phyloP scores from a whole-genome alignment of 495 filamentous ascomycete genomes.

The Talaromyces nanjingensis region DNA sequence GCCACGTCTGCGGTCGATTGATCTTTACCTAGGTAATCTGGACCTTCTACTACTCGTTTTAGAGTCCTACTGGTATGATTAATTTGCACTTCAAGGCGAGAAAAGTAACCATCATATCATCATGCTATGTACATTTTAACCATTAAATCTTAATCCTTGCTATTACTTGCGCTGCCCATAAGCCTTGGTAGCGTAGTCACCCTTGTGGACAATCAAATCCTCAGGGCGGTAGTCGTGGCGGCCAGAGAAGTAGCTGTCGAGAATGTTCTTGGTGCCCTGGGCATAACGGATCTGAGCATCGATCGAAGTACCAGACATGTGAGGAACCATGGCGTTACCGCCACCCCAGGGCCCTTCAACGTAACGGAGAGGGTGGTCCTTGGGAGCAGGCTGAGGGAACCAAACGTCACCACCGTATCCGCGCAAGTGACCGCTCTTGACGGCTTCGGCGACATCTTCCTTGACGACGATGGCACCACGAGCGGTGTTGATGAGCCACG shows the following conservation, averaged over 20 bases:
- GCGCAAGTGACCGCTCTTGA: slow-evolving; percentile 88
- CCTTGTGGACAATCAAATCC: slow-evolving; percentile 87
- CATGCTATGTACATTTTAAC: slow-evolving; percentile 1
- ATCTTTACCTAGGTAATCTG: too few species aligned
- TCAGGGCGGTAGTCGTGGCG: slow-evolving; percentile 78
- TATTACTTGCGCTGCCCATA: slow-evolving; percentile 74
- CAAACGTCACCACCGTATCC: slow-evolving; percentile 96
- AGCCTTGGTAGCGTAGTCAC: slow-evolving; percentile 92
- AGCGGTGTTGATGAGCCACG: slow-evolving; percentile 97
- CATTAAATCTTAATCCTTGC: neutral
- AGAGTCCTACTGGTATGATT: too few species aligned
- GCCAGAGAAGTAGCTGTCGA: slow-evolving; percentile 85
- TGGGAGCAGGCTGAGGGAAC: slow-evolving; percentile 90
- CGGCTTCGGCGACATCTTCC: slow-evolving; percentile 93
- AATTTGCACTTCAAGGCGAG: neutral
- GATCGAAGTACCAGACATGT: slow-evolving; percentile 96
- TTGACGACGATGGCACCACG: slow-evolving; percentile 99
- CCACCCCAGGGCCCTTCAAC: slow-evolving; percentile 93
- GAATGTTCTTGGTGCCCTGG: slow-evolving; percentile 77
- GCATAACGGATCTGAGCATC: slow-evolving; percentile 97
- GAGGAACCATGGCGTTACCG: slow-evolving; percentile 96
- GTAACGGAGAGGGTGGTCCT: slow-evolving; percentile 88
- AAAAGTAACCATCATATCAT: neutral
- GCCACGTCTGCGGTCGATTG: too few species aligned
- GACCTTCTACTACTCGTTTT: too few species aligned